Evolutionary conservation across 495 filamentous ascomycete species (phyloP).

Genomic region (Daldinia caldariorum): DNA sequence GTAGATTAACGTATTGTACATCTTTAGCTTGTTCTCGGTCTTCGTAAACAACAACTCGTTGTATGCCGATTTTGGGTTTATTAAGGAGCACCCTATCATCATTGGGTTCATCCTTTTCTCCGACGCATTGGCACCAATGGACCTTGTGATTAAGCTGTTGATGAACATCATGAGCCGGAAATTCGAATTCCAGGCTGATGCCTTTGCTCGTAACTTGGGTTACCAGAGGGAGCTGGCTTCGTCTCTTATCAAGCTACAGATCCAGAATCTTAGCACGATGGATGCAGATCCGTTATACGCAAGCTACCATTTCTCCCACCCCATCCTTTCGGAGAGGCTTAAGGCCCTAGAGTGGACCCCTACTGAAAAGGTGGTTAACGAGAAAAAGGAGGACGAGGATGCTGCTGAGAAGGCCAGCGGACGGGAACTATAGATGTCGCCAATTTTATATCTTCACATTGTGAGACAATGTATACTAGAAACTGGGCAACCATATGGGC

Average conservation of each 20-base stretch:
- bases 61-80: constrained; percentile 90
- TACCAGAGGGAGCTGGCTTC: constrained; percentile 85
- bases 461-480: constrained; percentile 14
- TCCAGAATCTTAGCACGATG: constrained; percentile 98
- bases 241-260: constrained; percentile 94
- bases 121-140: constrained; percentile 89
- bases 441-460: neutral
- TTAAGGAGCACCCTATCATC: constrained; percentile 85
- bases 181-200: constrained; percentile 96
- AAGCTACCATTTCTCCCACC: constrained; percentile 97
- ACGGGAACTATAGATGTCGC: constrained; percentile 43
- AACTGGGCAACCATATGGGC: neutral
- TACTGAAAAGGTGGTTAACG: constrained; percentile 56
- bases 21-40: constrained; percentile 94
- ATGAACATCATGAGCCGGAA: constrained; percentile 95
- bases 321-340: constrained; percentile 91
- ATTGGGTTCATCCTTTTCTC: constrained; percentile 97
- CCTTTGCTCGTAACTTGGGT: constrained; percentile 84
- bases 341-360: constrained; percentile 83
- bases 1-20: constrained; percentile 86
- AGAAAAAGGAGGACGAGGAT: constrained; percentile 42
- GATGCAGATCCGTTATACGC: constrained; percentile 98
- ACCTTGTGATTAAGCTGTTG: constrained; percentile 87
- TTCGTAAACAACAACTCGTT: constrained; percentile 96
- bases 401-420: constrained; percentile 49